phyloP scores from a whole-genome alignment of 202 grass and related monocot genomes.

The Brachypodium distachyon region DNA sequence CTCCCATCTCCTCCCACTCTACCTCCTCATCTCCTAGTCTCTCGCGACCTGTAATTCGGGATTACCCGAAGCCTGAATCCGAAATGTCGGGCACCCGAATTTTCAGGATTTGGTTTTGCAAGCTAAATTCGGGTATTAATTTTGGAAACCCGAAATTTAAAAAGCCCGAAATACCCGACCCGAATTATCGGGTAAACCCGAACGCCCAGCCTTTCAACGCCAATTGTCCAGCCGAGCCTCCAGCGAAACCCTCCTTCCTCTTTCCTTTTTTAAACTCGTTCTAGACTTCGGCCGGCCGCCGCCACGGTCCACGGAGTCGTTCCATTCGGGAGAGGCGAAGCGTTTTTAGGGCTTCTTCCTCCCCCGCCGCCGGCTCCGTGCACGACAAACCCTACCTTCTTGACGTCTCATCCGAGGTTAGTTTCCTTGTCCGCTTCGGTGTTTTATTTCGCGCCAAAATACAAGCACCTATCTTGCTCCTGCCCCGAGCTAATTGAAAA shows the following conservation, averaged over 20 bases:
- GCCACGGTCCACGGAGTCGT: neutral
- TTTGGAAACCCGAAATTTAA: no score
- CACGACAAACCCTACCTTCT: neutral
- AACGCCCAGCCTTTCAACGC: no score
- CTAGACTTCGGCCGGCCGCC: constrained; percentile 19
- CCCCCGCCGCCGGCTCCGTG: neutral
- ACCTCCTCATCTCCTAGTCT: no score
- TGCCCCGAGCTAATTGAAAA: neutral
- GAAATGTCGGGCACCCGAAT: no score
- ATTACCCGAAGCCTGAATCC: no score
- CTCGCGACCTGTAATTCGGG: no score
- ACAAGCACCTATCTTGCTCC: neutral
- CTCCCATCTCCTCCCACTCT: no score
- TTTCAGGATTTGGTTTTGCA: no score
- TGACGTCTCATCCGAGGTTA: neutral
- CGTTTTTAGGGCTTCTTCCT: neutral
- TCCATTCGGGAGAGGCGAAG: neutral
- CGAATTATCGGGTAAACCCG: no score
- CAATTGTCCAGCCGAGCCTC: no score
- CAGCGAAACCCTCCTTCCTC: neutral
- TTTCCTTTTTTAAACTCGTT: neutral
- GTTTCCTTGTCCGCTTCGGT: neutral
- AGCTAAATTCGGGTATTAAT: no score
- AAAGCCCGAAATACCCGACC: no score
- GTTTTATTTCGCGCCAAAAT: constrained; percentile 20